phyloP scores from a whole-genome alignment of 257 asterid genomes.

The Rhazya stricta region DNA sequence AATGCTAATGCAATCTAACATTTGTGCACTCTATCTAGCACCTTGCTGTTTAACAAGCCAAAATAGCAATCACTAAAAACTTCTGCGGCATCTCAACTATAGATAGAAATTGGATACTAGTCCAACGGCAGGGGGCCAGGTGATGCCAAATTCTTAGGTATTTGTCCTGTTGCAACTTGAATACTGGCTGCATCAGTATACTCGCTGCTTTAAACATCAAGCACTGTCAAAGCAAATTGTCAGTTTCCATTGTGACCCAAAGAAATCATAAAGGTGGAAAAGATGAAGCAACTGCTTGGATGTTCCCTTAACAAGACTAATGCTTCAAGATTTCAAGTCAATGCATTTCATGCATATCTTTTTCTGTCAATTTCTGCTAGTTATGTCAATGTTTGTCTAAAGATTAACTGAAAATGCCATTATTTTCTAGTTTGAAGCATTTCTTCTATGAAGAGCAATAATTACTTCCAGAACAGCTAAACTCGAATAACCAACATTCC shows the following conservation, averaged over 20 bases:
- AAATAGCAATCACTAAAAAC: background rate
- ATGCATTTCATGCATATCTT: background rate
- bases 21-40: background rate
- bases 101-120: background rate
- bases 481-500: conserved; percentile 1
- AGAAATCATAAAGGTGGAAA: background rate
- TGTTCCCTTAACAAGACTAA: background rate
- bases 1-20: background rate
- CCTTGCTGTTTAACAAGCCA: background rate
- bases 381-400: background rate
- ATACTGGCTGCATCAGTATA: background rate
- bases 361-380: background rate
- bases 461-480: background rate
- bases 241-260: background rate
- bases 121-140: background rate
- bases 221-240: background rate
- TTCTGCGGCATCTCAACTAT: background rate
- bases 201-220: background rate
- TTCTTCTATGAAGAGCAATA: background rate
- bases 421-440: background rate
- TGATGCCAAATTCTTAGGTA: background rate
- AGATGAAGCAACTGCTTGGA: background rate
- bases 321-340: background rate
- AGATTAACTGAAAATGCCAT: background rate
- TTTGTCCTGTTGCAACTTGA: background rate